phyloP scores from a whole-genome alignment of 2,329 filamentous ascomycete genomes.

The Emergomyces orientalis region DNA sequence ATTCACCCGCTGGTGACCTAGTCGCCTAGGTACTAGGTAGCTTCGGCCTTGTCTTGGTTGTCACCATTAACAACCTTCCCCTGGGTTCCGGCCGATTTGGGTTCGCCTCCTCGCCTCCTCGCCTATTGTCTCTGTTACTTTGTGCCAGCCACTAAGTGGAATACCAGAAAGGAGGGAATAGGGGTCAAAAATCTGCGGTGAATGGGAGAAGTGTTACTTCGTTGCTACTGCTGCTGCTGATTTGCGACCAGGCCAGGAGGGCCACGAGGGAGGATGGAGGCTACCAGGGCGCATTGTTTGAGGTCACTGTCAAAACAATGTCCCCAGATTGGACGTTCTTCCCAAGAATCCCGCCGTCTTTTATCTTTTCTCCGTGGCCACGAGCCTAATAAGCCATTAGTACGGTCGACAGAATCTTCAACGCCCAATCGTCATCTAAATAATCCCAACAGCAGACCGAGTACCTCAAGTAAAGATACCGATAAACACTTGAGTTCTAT shows the following conservation, averaged over 20 bases:
- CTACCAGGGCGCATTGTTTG: neutral
- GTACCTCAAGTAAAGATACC: constrained; percentile 17
- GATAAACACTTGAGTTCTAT: constrained; percentile 32
- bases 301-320: neutral
- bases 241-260: neutral
- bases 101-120: neutral
- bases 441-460: neutral
- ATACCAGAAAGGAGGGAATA: neutral
- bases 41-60: neutral
- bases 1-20: neutral
- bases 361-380: neutral
- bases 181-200: neutral
- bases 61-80: neutral
- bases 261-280: neutral
- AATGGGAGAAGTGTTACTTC: neutral
- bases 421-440: neutral
- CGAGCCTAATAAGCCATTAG: neutral
- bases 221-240: neutral
- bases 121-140: neutral
- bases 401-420: neutral
- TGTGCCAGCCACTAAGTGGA: neutral
- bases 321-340: neutral
- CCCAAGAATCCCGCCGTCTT: constrained; percentile 1
- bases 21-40: neutral
- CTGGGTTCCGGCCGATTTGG: neutral